These are phyloP conservation scores for Agrocybe pediades DNA, from an alignment of 768 basidiomycete genomes.

Conservation along the genomic window DNA sequence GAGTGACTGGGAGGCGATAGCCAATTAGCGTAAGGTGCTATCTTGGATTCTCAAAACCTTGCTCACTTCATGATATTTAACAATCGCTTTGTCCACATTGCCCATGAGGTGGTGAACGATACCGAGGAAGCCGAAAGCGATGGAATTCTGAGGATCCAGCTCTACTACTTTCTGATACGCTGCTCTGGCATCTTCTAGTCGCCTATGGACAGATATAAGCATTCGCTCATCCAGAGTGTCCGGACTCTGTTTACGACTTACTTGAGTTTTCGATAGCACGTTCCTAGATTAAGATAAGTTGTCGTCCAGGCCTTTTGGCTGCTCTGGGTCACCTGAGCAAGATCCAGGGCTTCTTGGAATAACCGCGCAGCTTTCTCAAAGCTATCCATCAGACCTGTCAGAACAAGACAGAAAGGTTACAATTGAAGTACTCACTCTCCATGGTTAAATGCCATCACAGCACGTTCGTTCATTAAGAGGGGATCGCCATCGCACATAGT, in stretches of 20 bases:
- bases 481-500: constrained; percentile 88
- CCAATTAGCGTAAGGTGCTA: constrained; percentile 57
- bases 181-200: constrained; percentile 64
- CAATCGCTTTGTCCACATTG: constrained; percentile 77
- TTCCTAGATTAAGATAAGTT: constrained; percentile 92
- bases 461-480: constrained; percentile 87
- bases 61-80: constrained; percentile 89
- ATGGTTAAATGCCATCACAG: constrained; percentile 89
- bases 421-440: constrained; percentile 65
- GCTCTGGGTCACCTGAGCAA: constrained; percentile 83
- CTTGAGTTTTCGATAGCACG: constrained; percentile 82
- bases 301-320: constrained; percentile 85
- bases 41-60: constrained; percentile 69
- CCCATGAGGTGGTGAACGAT: constrained; percentile 80
- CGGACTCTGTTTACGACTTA: constrained; percentile 34
- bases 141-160: constrained; percentile 81
- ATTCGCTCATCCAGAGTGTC: background rate
- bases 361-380: constrained; percentile 69
- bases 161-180: constrained; percentile 82
- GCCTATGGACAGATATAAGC: constrained; percentile 27
- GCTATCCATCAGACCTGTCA: constrained; percentile 39
- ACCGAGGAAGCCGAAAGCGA: constrained; percentile 87
- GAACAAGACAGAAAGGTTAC: background rate
- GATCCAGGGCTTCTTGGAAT: constrained; percentile 76
- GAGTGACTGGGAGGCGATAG: constrained; percentile 51